Evolutionary conservation across 1,284 basidiomycete genomes (phyloP), one percentile per base, ranked within the genome.

Genomic region (Neonothopanus nambi): DNA sequence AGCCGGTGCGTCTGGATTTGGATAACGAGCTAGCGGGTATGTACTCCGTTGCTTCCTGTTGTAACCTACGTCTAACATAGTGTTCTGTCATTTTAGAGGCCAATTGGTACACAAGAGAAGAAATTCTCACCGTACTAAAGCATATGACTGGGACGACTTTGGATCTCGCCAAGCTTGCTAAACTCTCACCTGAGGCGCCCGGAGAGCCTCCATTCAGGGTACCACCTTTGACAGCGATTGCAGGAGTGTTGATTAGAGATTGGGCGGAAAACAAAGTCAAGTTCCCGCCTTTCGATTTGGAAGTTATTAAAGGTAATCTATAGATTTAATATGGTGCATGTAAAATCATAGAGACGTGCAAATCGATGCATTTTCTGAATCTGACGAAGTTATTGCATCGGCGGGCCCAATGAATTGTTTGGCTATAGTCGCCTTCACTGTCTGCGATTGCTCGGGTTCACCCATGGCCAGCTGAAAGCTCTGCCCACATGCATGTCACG

Each of bases 21-120:
- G 96, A 98, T 67, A 96, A 97, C 63, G 96, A 99, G 74, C 82
- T 99, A n/a, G 87, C 91, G 66, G 91, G 92, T 89, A 59, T 48
- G 81, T 69, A 18, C 20, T 55, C 20, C 51, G 23, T 47, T 40
- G 39, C 18, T 38, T 23, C 38, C 54, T 35, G 28, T 41, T 6
- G 9, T 39, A 7, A n/a, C n/a, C n/a, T n/a, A 33, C 26, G 24
- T 23, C n/a, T 36, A 9, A 49, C 30, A 52, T 26, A 51, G 30
- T 37, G 8, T 33, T 39, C 52, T 20, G n/a, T 43, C 26, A 30
- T 24, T 37, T 21, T 43, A 93, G 94, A 98, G 64, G 95, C 93
- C 0, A 81, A 82, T 52, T 99, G 91, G 87, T 98, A 87, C 70
- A 87, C 88, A 7, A 84, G 91, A 9, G 80, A 80, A 26, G 85